Base-by-base conservation (phyloP, 441 rosid genomes). In the Aleurites moluccanus region DNA sequence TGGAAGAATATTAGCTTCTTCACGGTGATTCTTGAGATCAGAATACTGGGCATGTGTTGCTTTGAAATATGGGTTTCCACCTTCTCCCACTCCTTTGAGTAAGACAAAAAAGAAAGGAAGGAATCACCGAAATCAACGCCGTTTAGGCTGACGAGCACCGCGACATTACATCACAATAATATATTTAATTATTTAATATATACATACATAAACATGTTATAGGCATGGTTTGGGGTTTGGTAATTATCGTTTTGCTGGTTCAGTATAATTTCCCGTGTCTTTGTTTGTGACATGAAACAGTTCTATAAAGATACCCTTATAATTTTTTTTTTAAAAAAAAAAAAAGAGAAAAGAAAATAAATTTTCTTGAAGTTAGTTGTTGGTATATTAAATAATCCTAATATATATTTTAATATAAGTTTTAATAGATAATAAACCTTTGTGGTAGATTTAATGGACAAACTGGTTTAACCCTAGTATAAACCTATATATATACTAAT, bases 111-210 rank as follows among this genome's bases (percentile, higher is more conserved):
- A 72, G 67, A 56, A 84, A 81, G 85, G 57, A 77, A 85, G 89
- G 88, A 90, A 88, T 88, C 92, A 80, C 91, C 92, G 89, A 81
- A 84, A 86, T 88, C 81, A 82, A 77, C 88, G 92, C 88, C 89
- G 91, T 88, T 85, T 90, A 75, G 91, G 88, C 90, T 86, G 84
- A 85, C 79, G 91, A 81, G 94, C 86, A 21, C 81, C 79, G 55
- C 85, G 77, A 83, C 88, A 87, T 80, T 75, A 57, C 83, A 81
- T 77, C 81, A 76, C 27, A 69, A 6, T 6, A 0, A n/a, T n/a
- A n/a, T n/a, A 72, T 15, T 52, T 15, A n/a, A 52, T 52, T 20
- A 52, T 52, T 0, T n/a, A n/a, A n/a, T n/a, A n/a, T n/a, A n/a
- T n/a, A n/a, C n/a, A n/a, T 52, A 52, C 18, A 2, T 49, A 13